Percentiles rank a stretch among this genome's conserved stretches.
Conservation (phyloP, 768 basidiomycete genomes). For the Candolleomyces eurysporus region DNA sequence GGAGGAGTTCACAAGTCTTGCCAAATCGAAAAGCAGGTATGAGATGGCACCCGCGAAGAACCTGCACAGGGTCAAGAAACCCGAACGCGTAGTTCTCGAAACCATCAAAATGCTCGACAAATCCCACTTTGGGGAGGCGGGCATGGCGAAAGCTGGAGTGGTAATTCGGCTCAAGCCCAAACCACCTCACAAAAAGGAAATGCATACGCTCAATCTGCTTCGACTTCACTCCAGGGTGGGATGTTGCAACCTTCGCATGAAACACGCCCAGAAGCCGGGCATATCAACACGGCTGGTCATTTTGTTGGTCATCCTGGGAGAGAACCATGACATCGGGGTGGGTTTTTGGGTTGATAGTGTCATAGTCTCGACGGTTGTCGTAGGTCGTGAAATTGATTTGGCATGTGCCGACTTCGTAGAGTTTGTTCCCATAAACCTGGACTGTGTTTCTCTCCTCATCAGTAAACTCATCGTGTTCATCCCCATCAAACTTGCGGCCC, state of each 20-base stretch:
- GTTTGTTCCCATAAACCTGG: conserved; percentile 5
- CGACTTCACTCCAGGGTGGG: not conserved
- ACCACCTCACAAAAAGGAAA: conserved; percentile 42
- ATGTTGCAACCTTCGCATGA: conserved; percentile 15
- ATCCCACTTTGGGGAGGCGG: conserved; percentile 36
- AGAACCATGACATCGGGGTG: not conserved
- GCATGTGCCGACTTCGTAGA: conserved; percentile 13
- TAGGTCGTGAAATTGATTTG: conserved; percentile 20
- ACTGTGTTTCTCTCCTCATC: conserved; percentile 6
- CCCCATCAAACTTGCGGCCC: conserved; percentile 9
- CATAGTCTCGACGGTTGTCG: conserved; percentile 15
- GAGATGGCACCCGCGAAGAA: conserved; percentile 31
- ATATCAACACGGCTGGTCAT: conserved; percentile 20
- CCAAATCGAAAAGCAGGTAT: conserved; percentile 30
- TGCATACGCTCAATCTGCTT: conserved; percentile 19
- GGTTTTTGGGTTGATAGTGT: conserved; percentile 18
- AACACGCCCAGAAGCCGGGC: conserved; percentile 18
- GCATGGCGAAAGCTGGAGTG: conserved; percentile 23
- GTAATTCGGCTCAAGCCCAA: conserved; percentile 24
- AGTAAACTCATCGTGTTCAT: conserved; percentile 8
- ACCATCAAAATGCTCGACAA: conserved; percentile 21
- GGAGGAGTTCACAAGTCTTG: conserved; percentile 15
- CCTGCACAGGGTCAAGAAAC: conserved; percentile 30
- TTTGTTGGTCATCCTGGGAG: conserved; percentile 3
- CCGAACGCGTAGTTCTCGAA: conserved; percentile 25